phyloP scores from a whole-genome alignment of 1,139 yeast species.

The Geotrichum australiense region DNA sequence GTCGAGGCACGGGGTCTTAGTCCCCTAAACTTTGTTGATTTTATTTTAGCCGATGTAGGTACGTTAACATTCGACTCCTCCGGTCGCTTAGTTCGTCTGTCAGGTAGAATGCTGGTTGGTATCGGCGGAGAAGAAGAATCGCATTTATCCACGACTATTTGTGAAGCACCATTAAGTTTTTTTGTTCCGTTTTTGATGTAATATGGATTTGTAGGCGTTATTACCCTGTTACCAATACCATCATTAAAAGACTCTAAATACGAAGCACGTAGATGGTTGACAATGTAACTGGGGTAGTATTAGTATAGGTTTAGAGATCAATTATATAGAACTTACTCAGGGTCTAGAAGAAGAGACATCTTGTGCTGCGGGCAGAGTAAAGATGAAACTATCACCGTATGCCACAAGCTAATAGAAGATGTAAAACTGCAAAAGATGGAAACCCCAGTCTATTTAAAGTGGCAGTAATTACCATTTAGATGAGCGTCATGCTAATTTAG shows the following conservation, averaged over 20 bases:
- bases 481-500: too few species aligned
- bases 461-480: too few species aligned
- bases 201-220: conserved; percentile 30
- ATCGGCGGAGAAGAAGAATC: conserved; percentile 18
- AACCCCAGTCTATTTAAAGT: too few species aligned
- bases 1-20: conserved; percentile 7
- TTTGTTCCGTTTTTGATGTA: conserved; percentile 27
- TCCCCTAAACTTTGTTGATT: conserved; percentile 7
- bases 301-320: conserved; percentile 6
- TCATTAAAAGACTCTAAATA: conserved; percentile 31
- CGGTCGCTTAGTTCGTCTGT: not conserved
- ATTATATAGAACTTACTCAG: conserved; percentile 22
- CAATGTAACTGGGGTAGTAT: conserved; percentile 25
- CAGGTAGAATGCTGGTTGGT: conserved; percentile 12
- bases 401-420: too few species aligned
- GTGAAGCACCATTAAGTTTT: conserved; percentile 15
- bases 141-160: conserved; percentile 11
- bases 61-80: not conserved
- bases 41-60: not conserved
- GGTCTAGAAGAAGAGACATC: conserved; percentile 30
- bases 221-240: conserved; percentile 32
- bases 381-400: too few species aligned
- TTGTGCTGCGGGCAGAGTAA: too few species aligned
- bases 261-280: conserved; percentile 31
- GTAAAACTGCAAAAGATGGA: too few species aligned